Percentiles rank a stretch among this genome's conserved stretches.
phyloP scores from a whole-genome alignment of 495 filamentous ascomycete species.

The Aspergillus ellipticus region DNA sequence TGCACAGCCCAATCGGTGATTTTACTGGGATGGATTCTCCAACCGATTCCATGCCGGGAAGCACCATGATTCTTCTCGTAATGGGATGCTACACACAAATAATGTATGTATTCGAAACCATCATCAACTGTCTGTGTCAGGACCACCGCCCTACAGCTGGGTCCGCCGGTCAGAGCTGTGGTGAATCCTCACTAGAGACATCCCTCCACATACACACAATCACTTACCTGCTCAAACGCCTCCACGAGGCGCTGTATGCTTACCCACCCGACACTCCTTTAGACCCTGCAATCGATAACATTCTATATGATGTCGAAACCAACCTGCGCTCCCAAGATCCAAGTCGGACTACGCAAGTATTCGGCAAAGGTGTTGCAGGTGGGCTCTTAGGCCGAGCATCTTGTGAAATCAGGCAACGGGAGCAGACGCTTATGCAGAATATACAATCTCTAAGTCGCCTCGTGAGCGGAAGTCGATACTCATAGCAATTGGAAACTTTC shows the following conservation, averaged over 20 bases:
- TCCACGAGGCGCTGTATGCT: neutral
- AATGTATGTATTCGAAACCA: neutral
- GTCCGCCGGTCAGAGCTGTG: neutral
- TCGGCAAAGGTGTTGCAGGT: neutral
- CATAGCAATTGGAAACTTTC: neutral
- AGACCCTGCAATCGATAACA: neutral
- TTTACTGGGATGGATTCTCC: neutral
- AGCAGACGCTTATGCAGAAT: neutral
- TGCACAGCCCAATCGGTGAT: neutral
- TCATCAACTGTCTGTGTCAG: neutral
- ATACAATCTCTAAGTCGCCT: neutral
- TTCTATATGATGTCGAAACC: neutral
- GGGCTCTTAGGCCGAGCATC: neutral
- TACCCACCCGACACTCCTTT: neutral
- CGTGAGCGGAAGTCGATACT: neutral
- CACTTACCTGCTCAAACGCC: neutral
- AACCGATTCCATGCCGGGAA: neutral
- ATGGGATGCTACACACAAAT: neutral
- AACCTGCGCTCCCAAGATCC: neutral
- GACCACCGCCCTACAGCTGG: neutral
- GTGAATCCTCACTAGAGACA: neutral
- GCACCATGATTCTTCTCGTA: neutral
- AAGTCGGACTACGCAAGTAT: neutral
- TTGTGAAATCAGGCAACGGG: neutral
- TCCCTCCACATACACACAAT: neutral